These are phyloP conservation scores for Neonothopanus nambi DNA, from an alignment of 1,284 basidiomycete genomes.

Conservation along the genomic window DNA sequence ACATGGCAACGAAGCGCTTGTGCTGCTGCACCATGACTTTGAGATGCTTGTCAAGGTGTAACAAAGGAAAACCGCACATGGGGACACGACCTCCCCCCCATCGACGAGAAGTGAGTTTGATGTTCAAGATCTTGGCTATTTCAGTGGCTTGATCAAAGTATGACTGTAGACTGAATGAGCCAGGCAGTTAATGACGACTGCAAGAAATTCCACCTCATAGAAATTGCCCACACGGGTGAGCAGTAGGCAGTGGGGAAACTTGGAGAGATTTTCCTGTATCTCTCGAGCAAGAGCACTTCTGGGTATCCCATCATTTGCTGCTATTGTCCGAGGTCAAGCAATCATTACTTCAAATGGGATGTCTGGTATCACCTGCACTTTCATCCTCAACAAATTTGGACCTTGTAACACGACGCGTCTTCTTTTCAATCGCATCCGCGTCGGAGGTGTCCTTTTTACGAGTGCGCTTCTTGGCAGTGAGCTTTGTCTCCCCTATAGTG, in stretches of 20 bases:
- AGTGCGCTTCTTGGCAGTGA: not conserved
- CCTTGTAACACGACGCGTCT: not conserved
- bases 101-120: slow-evolving; percentile 75
- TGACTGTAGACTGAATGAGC: slow-evolving; percentile 51
- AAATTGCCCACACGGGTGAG: slow-evolving; percentile 93
- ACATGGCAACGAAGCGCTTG: slow-evolving; percentile 84
- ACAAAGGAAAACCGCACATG: slow-evolving; percentile 91
- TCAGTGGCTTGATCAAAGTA: slow-evolving; percentile 90
- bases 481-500: too few species aligned
- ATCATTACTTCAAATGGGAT: not conserved
- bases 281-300: slow-evolving; percentile 63
- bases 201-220: slow-evolving; percentile 71
- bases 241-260: slow-evolving; percentile 86
- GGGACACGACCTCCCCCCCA: slow-evolving; percentile 70
- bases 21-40: slow-evolving; percentile 83
- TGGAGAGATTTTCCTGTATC: slow-evolving; percentile 70
- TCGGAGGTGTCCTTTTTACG: slow-evolving; percentile 3
- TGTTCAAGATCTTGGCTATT: slow-evolving; percentile 75
- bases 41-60: slow-evolving; percentile 83
- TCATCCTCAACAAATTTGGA: not conserved
- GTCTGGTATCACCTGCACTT: not conserved
- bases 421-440: not conserved
- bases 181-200: not conserved
- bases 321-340: not conserved
- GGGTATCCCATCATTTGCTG: slow-evolving; percentile 30